Conservation (phyloP, 2,329 filamentous ascomycete genomes). For the Cryphonectria radicalis region DNA sequence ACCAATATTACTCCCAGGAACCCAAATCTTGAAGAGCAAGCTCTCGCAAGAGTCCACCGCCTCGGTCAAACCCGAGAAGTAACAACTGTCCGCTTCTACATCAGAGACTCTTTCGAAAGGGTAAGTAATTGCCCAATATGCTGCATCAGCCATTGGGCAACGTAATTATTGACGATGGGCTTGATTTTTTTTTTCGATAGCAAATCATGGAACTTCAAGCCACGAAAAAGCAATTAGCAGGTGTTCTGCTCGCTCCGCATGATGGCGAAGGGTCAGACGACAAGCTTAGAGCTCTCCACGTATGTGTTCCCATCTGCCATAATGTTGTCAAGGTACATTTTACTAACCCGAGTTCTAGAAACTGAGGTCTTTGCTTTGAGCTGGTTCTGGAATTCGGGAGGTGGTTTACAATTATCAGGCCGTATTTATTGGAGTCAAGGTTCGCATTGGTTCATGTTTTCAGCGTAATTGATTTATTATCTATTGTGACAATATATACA, state of each 20-base stretch:
- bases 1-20: slow-evolving; percentile 32
- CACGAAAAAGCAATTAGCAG: not conserved
- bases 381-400: not conserved
- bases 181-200: not conserved
- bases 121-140: slow-evolving; percentile 23
- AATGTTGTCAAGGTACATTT: not conserved
- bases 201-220: slow-evolving; percentile 5
- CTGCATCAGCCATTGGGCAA: not conserved
- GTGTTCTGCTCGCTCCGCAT: not conserved
- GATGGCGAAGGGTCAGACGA: slow-evolving; percentile 2
- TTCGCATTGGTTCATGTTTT: not conserved
- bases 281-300: slow-evolving; percentile 10
- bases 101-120: slow-evolving; percentile 38
- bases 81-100: slow-evolving; percentile 36
- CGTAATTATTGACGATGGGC: not conserved
- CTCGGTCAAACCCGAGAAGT: slow-evolving; percentile 36
- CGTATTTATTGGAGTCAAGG: not conserved
- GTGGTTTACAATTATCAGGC: not conserved
- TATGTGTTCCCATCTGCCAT: not conserved
- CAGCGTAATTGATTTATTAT: not conserved
- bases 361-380: slow-evolving; percentile 1
- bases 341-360: not conserved
- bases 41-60: slow-evolving; percentile 37
- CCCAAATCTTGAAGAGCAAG: slow-evolving; percentile 39
- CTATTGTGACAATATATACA: not conserved